Conservation (phyloP, 768 basidiomycete genomes). For the Tylopilus cervinicoccineus region DNA sequence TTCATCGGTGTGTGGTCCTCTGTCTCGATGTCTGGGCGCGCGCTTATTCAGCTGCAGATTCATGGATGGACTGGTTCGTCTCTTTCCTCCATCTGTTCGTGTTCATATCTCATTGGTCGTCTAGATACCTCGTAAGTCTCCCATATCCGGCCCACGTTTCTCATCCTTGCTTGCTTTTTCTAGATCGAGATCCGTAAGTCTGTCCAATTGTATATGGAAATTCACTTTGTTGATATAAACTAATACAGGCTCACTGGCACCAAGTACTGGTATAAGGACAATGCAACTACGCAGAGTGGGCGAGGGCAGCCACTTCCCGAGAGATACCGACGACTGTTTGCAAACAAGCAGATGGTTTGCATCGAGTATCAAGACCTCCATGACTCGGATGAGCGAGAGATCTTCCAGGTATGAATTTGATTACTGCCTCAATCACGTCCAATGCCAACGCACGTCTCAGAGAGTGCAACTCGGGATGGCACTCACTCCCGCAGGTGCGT, state of each 20-base stretch:
- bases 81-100: not conserved
- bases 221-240: not conserved
- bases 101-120: constrained; percentile 6
- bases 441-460: constrained; percentile 31
- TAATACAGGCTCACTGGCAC: constrained; percentile 26
- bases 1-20: constrained; percentile 49
- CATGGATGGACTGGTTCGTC: constrained; percentile 63
- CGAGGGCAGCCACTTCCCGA: constrained; percentile 45
- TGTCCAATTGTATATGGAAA: no score
- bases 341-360: constrained; percentile 75
- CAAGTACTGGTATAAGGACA: constrained; percentile 50
- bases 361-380: constrained; percentile 68
- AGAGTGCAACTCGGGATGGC: constrained; percentile 79
- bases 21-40: not conserved
- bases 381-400: constrained; percentile 58
- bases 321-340: constrained; percentile 54
- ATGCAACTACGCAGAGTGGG: not conserved
- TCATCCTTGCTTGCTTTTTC: constrained; percentile 1
- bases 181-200: constrained; percentile 47
- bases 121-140: constrained; percentile 54
- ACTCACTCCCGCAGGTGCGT: constrained; percentile 60
- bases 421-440: not conserved
- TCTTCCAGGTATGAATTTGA: constrained; percentile 57
- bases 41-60: constrained; percentile 40
- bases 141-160: not conserved